These are phyloP conservation scores for Calvatia gigantea DNA, from an alignment of 768 basidiomycete genomes.

Conservation along the genomic window DNA sequence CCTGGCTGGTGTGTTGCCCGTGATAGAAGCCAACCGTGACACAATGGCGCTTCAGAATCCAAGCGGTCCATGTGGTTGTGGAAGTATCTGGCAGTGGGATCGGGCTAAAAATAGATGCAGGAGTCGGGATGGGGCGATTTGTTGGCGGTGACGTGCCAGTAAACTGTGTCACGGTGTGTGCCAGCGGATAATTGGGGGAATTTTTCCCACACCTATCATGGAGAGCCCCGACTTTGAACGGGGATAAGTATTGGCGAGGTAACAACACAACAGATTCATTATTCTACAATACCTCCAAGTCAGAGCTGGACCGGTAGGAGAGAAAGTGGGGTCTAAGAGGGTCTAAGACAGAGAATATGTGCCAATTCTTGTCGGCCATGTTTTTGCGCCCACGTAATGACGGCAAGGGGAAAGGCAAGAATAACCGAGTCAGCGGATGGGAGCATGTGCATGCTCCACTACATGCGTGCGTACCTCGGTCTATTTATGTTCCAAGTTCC, in stretches of 20 bases:
- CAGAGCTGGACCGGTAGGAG: too few species aligned
- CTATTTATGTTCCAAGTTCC: background rate
- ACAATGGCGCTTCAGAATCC: background rate
- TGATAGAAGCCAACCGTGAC: background rate
- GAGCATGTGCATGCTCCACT: background rate
- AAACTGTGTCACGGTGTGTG: background rate
- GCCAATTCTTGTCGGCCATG: too few species aligned
- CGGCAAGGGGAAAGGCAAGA: background rate
- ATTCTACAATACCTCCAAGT: too few species aligned
- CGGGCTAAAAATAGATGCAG: constrained; percentile 3
- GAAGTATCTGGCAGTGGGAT: background rate
- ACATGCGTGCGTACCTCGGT: background rate
- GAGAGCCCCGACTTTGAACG: too few species aligned
- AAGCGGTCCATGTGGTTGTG: constrained; percentile 3
- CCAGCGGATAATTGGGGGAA: background rate
- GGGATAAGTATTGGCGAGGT: too few species aligned
- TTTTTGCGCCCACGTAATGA: too few species aligned
- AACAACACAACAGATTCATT: too few species aligned
- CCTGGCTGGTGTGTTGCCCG: background rate
- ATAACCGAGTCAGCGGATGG: background rate
- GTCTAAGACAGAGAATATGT: too few species aligned
- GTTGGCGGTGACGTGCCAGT: background rate
- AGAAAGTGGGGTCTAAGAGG: too few species aligned
- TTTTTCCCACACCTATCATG: background rate
- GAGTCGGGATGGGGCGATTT: background rate